Conservation (phyloP, 176 grass and related monocot species). For the Neostapfia colusana region DNA sequence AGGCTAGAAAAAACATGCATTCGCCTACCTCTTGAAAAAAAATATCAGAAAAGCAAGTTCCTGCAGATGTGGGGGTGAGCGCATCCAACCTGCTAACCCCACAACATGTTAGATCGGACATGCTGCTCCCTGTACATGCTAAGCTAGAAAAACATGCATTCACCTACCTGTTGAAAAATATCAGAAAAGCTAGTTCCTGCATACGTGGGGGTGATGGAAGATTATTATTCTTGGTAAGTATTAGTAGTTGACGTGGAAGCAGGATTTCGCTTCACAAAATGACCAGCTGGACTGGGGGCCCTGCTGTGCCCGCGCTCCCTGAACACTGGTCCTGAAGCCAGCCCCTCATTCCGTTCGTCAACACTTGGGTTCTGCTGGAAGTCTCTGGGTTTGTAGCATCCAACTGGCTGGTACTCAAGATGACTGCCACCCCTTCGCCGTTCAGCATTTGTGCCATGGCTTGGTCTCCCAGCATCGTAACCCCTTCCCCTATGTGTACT, state of each 20-base stretch:
- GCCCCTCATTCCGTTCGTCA: conserved; percentile 29
- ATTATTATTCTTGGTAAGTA: conserved; percentile 49
- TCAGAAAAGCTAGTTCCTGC: not conserved
- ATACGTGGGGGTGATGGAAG: not conserved
- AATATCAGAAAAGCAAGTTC: not conserved
- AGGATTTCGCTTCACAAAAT: conserved; percentile 48
- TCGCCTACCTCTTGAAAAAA: conserved; percentile 26
- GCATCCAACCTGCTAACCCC: conserved; percentile 37
- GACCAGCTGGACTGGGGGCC: conserved; percentile 22
- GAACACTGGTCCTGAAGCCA: conserved; percentile 34
- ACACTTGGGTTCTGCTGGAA: conserved; percentile 41
- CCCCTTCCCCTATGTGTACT: conserved; percentile 45
- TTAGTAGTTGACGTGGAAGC: not conserved
- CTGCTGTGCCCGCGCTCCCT: conserved; percentile 42
- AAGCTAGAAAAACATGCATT: not conserved
- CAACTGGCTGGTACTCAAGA: conserved; percentile 67
- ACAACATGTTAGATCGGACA: conserved; percentile 32
- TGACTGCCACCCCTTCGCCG: conserved; percentile 48
- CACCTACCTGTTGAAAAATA: conserved; percentile 26
- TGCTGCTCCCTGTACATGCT: conserved; percentile 14
- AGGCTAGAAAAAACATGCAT: not conserved
- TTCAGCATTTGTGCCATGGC: conserved; percentile 45
- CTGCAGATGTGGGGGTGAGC: not conserved
- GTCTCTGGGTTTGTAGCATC: conserved; percentile 43
- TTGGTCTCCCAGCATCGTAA: conserved; percentile 42